A percentile compares a stretch with the other conserved stretches of the same genome.
Evolutionary conservation across 805 yeast genomes (phyloP).

Genomic region (Spathaspora arborariae): DNA sequence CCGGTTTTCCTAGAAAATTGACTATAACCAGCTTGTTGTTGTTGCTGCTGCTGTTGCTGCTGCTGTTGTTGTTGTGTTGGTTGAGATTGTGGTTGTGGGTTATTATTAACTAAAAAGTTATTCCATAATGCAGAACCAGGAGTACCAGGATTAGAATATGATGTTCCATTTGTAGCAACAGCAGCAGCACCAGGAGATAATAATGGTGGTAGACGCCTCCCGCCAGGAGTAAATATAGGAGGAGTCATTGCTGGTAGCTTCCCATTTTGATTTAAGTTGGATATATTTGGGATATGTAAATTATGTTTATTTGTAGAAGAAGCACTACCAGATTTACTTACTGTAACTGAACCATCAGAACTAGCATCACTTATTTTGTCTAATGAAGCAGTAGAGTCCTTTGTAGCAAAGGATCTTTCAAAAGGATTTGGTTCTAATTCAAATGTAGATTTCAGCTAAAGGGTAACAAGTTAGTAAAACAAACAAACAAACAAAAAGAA

Average conservation of each 20-base stretch:
- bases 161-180: conserved; percentile 6
- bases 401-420: conserved; percentile 87
- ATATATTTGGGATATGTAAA: conserved; percentile 31
- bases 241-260: conserved; percentile 41
- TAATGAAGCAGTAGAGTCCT: conserved; percentile 21
- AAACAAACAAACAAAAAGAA: not conserved
- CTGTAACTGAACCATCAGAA: not conserved
- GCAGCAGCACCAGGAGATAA: conserved; percentile 39
- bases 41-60: not conserved
- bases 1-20: conserved; percentile 50
- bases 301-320: conserved; percentile 30
- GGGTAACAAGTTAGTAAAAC: conserved; percentile 17
- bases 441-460: conserved; percentile 44
- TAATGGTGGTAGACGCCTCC: conserved; percentile 53
- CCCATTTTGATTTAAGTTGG: conserved; percentile 17
- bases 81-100: not conserved
- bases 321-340: not conserved
- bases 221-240: conserved; percentile 55
- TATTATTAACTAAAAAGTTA: conserved; percentile 28
- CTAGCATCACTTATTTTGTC: not conserved
- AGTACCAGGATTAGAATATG: conserved; percentile 44
- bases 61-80: conserved; percentile 6
- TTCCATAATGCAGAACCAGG: conserved; percentile 51
- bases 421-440: conserved; percentile 93
- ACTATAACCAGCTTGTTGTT: conserved; percentile 12